These are phyloP conservation scores for Tetrapyrgos nigripes DNA, from an alignment of 1,284 basidiomycete genomes.

Conservation along the genomic window DNA sequence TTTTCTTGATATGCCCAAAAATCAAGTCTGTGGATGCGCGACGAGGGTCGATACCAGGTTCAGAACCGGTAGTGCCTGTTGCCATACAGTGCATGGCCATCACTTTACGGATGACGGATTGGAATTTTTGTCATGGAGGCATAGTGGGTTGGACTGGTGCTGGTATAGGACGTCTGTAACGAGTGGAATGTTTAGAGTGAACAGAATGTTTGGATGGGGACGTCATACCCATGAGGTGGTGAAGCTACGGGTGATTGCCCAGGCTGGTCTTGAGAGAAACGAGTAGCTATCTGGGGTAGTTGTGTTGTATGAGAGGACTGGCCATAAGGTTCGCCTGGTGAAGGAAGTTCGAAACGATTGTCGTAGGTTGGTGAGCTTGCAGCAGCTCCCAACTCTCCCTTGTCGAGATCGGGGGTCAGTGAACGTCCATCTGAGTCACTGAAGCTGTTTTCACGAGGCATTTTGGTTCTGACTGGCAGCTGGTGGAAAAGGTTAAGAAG, in stretches of 20 bases:
- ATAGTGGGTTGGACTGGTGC: constrained; percentile 2
- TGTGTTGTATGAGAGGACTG: not conserved
- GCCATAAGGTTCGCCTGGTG: constrained; percentile 12
- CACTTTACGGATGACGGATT: constrained; percentile 50
- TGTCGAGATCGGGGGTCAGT: constrained; percentile 50
- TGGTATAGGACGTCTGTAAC: not conserved
- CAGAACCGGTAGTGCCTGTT: constrained; percentile 55
- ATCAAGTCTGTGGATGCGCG: constrained; percentile 48
- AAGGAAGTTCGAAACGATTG: constrained; percentile 8
- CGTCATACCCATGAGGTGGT: too few relatives aligned
- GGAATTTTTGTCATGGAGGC: constrained; percentile 47
- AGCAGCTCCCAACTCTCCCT: constrained; percentile 28
- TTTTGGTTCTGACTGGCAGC: too few relatives aligned
- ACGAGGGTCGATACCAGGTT: constrained; percentile 68
- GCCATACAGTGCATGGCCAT: constrained; percentile 50
- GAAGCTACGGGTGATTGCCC: too few relatives aligned
- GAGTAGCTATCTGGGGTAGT: too few relatives aligned
- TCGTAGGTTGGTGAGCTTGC: constrained; percentile 19
- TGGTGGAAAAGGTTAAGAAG: too few relatives aligned
- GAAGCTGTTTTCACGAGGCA: constrained; percentile 59
- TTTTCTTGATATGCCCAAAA: constrained; percentile 62
- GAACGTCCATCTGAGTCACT: constrained; percentile 54
- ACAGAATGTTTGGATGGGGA: too few relatives aligned
- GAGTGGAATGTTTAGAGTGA: too few relatives aligned
- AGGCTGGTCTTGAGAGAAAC: too few relatives aligned